Evolutionary conservation across 768 basidiomycete genomes (phyloP).

Genomic region (Macrolepiota albuminosa): DNA sequence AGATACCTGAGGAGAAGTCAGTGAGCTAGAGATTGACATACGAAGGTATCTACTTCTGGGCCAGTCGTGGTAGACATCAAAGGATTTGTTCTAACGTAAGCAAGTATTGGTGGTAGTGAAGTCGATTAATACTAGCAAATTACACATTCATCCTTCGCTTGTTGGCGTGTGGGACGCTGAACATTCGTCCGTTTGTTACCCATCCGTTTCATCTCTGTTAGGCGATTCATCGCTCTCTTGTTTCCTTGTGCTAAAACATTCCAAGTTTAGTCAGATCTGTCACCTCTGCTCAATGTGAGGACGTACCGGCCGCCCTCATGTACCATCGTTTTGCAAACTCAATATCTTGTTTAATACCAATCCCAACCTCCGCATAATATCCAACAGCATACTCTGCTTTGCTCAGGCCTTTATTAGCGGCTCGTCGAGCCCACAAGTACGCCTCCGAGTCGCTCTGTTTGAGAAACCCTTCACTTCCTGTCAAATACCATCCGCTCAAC

Average conservation of each 20-base stretch:
- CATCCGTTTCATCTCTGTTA: conserved; percentile 93
- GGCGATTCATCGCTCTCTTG: conserved; percentile 91
- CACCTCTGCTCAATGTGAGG: not conserved
- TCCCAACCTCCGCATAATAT: conserved; percentile 96
- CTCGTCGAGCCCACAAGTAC: conserved; percentile 96
- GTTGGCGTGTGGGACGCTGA: conserved; percentile 85
- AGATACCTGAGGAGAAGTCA: conserved; percentile 34
- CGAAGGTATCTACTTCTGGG: conserved; percentile 10
- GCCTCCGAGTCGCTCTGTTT: conserved; percentile 99
- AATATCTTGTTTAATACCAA: conserved; percentile 93
- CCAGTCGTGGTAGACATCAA: conserved; percentile 13
- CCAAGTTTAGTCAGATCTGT: not conserved
- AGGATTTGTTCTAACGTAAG: conserved; percentile 11
- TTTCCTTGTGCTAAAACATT: conserved; percentile 82
- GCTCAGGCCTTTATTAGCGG: conserved; percentile 93
- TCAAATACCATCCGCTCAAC: conserved; percentile 97
- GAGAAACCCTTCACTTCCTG: conserved; percentile 89
- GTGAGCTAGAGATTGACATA: not conserved
- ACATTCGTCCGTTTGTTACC: conserved; percentile 75
- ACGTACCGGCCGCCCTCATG: conserved; percentile 95
- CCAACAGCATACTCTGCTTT: conserved; percentile 99
- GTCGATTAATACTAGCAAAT: conserved; percentile 44
- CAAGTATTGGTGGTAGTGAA: conserved; percentile 6
- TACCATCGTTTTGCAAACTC: conserved; percentile 99
- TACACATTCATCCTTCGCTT: conserved; percentile 92